phyloP scores from a whole-genome alignment of 305 asterid genomes.

The Coffea humblotiana region DNA sequence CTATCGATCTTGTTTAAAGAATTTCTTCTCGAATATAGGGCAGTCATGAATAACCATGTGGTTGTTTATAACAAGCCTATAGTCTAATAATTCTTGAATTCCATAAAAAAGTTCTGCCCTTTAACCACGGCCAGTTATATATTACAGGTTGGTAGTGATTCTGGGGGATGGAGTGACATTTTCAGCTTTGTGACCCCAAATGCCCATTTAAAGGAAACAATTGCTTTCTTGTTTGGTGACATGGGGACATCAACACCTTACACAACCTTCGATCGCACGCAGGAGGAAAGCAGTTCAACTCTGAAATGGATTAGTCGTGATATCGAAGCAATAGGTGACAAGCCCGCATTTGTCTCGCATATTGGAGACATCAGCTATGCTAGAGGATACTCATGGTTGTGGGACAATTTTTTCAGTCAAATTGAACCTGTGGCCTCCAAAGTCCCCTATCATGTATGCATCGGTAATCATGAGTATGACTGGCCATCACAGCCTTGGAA shows the following conservation, averaged over 20 bases:
- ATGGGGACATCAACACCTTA: constrained; percentile 91
- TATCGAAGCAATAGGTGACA: constrained; percentile 69
- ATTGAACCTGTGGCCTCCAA: constrained; percentile 75
- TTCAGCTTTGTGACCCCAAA: constrained; percentile 62
- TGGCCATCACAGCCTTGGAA: constrained; percentile 95
- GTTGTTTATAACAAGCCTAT: not conserved
- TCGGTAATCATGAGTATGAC: constrained; percentile 94
- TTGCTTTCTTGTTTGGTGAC: constrained; percentile 83
- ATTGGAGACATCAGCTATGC: constrained; percentile 98
- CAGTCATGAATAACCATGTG: too few species aligned
- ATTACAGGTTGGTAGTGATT: constrained; percentile 73
- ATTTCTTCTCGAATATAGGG: too few species aligned
- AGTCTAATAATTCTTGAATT: not conserved
- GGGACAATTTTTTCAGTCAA: constrained; percentile 91
- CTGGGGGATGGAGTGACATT: constrained; percentile 69
- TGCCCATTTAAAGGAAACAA: constrained; percentile 52
- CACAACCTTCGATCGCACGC: constrained; percentile 65
- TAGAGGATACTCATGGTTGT: constrained; percentile 91
- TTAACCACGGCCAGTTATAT: not conserved
- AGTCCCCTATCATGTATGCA: constrained; percentile 91
- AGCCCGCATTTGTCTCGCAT: constrained; percentile 82
- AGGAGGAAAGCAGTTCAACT: constrained; percentile 80
- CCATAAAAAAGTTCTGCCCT: not conserved
- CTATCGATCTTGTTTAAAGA: too few species aligned
- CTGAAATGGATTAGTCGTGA: constrained; percentile 84